These are phyloP conservation scores for Scalesia atractyloides DNA, from an alignment of 129 eudicot species.

Conservation along the genomic window DNA sequence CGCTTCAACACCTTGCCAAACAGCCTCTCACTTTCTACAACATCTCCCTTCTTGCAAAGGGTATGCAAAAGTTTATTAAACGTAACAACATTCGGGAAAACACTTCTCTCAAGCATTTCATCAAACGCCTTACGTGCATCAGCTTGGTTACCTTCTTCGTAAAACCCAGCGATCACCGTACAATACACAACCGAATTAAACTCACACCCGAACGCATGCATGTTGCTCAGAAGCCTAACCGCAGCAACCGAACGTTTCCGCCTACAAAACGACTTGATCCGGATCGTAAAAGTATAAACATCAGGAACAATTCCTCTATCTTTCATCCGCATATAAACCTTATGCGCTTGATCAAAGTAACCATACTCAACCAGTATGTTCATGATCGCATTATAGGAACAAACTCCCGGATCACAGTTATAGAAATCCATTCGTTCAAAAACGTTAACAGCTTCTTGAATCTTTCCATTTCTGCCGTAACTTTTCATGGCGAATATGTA, in stretches of 20 bases:
- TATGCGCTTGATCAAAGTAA: slow-evolving; percentile 75
- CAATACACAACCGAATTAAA: slow-evolving; percentile 80
- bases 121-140: slow-evolving; percentile 71
- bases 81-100: slow-evolving; percentile 57
- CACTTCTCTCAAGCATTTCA: slow-evolving; percentile 69
- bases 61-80: slow-evolving; percentile 78
- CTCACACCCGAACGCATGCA: slow-evolving; percentile 66
- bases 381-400: slow-evolving; percentile 79
- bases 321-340: slow-evolving; percentile 86
- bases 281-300: slow-evolving; percentile 75
- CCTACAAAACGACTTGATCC: slow-evolving; percentile 90
- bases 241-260: slow-evolving; percentile 75
- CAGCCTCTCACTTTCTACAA: slow-evolving; percentile 68
- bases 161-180: slow-evolving; percentile 77
- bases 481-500: slow-evolving; percentile 64
- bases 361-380: slow-evolving; percentile 78
- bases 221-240: slow-evolving; percentile 76
- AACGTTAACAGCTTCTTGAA: slow-evolving; percentile 83
- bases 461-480: slow-evolving; percentile 77
- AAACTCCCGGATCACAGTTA: slow-evolving; percentile 67
- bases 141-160: slow-evolving; percentile 40
- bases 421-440: slow-evolving; percentile 97
- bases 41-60: slow-evolving; percentile 76
- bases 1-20: slow-evolving; percentile 75
- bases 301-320: slow-evolving; percentile 74